Percentiles rank a stretch among this genome's conserved stretches.
Conservation (phyloP, 345 rosid species). For the Lenwebbia sp. region DNA sequence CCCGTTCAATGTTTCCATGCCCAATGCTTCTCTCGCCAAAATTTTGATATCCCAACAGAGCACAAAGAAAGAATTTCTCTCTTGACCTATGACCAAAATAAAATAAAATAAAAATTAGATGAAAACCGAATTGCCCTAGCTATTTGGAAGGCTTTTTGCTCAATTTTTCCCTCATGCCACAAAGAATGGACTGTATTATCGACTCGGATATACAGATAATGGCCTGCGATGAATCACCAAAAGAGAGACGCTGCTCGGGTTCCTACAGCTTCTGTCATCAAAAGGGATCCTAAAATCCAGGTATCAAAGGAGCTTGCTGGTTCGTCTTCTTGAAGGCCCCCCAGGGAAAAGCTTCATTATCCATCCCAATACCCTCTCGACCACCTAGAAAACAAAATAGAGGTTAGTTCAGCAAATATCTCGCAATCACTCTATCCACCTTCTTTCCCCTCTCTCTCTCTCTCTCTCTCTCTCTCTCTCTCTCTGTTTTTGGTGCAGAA, state of each 20-base stretch:
- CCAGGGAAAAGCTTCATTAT: constrained; percentile 98
- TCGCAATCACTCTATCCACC: not conserved
- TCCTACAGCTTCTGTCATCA: not conserved
- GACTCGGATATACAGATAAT: constrained; percentile 31
- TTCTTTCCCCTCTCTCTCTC: not conserved
- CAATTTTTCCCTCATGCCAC: constrained; percentile 4
- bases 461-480: not conserved
- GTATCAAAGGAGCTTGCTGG: constrained; percentile 74
- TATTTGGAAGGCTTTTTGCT: not conserved
- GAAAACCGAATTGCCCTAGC: not conserved
- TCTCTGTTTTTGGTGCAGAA: not conserved
- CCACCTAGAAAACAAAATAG: constrained; percentile 40
- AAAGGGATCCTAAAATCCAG: not conserved
- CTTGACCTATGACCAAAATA: not conserved
- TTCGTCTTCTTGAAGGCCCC: constrained; percentile 75
- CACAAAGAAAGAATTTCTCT: not conserved
- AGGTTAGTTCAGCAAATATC: not conserved
- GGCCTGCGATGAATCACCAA: constrained; percentile 4
- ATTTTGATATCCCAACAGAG: not conserved
- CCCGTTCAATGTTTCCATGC: not conserved
- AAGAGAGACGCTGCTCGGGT: not conserved
- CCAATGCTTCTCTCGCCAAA: not conserved
- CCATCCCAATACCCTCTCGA: constrained; percentile 98
- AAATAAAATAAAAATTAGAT: not conserved
- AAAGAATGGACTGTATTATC: constrained; percentile 25